Base-by-base conservation (phyloP, 176 grass and related monocot species). In the Rhipidocladum racemiflorum region DNA sequence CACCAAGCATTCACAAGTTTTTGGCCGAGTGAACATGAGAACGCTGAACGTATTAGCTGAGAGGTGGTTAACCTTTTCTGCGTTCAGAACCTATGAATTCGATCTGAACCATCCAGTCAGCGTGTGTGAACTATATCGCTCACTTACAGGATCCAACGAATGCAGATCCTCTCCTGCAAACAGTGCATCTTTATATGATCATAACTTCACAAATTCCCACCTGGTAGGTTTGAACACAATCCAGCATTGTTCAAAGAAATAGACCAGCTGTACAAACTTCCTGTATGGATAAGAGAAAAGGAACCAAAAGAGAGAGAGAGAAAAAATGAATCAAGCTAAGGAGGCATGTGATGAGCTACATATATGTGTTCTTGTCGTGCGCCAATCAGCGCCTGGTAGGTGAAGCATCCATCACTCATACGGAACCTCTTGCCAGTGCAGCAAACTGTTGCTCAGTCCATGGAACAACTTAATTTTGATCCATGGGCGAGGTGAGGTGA, bases 291-390 rank as follows among this genome's bases (percentile, higher is more conserved):
- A 50, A 50, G 23, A 61, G 17, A 71, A 61, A 60, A 51, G 55
- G 32, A 71, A 49, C 53, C 16, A 28, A 49, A 63, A 63, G 25
- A n/a, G n/a, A n/a, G n/a, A n/a, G n/a, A n/a, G n/a, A n/a, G 10
- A 61, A 85, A 76, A 71, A 84, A 71, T 4, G 32, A 49, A 72
- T 27, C 64, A 38, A 50, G 4, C 50, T 24, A 48, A 44, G 38
- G 38, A 24, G 73, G 57, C 73, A 85, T 77, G 74, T 77, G 36
- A 77, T 77, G 36, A 77, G 63, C 73, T 77, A 18, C 81, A 32
- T 12, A 56, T 32, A 84, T 10, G 18, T 68, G 36, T 34, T 76
- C 46, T 45, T 57, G 35, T 65, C 72, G 23, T 44, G 73, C 66
- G 17, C 46, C 28, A 32, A 53, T 53, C n/a, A 73, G 9, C 16